phyloP scores from a whole-genome alignment of 2,329 filamentous ascomycete species.

The Capronia coronata region DNA sequence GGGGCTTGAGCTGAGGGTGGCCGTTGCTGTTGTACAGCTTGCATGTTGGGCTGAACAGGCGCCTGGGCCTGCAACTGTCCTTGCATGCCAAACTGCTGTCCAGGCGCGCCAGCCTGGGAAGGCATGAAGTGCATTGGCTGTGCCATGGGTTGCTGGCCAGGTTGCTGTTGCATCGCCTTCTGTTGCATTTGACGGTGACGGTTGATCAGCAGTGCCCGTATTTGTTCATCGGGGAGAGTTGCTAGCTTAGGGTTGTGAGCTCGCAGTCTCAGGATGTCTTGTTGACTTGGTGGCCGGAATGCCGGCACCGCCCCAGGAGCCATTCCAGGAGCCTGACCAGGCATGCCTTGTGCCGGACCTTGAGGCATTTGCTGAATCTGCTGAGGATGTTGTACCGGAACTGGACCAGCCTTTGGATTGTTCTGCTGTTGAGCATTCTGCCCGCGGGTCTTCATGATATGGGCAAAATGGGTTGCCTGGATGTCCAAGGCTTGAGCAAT shows the following conservation, averaged over 20 bases:
- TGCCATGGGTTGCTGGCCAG: constrained; percentile 15
- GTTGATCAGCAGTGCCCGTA: constrained; percentile 21
- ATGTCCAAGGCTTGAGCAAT: constrained; percentile 20
- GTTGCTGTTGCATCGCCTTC: constrained; percentile 19
- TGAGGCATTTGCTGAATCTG: constrained; percentile 9
- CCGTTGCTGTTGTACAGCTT: constrained; percentile 14
- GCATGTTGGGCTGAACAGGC: constrained; percentile 2
- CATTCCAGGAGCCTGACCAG: constrained; percentile 7
- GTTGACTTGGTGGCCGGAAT: constrained; percentile 11
- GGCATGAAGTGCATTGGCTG: constrained; percentile 15
- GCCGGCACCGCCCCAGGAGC: constrained; percentile 12
- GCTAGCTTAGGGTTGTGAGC: constrained; percentile 19
- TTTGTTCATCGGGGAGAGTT: constrained; percentile 19
- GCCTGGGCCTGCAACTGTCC: constrained; percentile 6
- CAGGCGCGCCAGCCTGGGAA: constrained; percentile 8
- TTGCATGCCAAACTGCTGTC: constrained; percentile 17
- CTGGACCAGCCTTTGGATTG: constrained; percentile 9
- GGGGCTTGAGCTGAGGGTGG: constrained; percentile 14
- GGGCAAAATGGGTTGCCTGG: constrained; percentile 23
- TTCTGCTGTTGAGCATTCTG: constrained; percentile 19
- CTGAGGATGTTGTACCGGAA: constrained; percentile 13
- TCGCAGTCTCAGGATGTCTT: constrained; percentile 21
- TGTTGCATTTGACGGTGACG: constrained; percentile 20
- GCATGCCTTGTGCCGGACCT: constrained; percentile 9
- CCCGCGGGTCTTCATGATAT: constrained; percentile 21